These are phyloP conservation scores for Corrigiola litoralis DNA, from an alignment of 179 eudicot species.

Conservation along the genomic window DNA sequence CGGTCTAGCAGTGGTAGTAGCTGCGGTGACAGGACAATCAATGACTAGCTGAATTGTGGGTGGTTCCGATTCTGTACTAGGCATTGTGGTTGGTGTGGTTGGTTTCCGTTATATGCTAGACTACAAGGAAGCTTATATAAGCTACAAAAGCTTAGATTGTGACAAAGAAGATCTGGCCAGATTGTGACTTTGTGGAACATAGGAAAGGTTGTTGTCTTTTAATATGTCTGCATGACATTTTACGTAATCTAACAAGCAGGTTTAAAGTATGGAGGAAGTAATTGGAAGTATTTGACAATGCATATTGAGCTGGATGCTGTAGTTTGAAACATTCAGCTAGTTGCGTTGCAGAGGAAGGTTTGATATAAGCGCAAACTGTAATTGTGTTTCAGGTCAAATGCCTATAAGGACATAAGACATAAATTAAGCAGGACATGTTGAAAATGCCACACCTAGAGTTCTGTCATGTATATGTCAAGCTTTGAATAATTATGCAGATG, in stretches of 20 bases:
- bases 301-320: slow-evolving; percentile 7
- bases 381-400: background rate
- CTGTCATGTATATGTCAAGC: too few species aligned
- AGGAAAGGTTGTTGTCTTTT: slow-evolving; percentile 1
- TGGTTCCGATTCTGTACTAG: slow-evolving; percentile 22
- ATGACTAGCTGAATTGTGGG: slow-evolving; percentile 37
- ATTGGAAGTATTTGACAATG: background rate
- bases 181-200: slow-evolving; percentile 1
- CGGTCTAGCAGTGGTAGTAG: background rate
- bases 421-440: background rate
- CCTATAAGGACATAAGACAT: background rate
- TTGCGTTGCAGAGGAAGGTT: background rate
- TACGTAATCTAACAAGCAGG: slow-evolving; percentile 11
- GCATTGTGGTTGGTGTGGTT: slow-evolving; percentile 13
- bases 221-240: slow-evolving; percentile 16
- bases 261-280: background rate
- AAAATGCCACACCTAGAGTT: background rate
- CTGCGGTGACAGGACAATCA: slow-evolving; percentile 22
- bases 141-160: slow-evolving; percentile 15
- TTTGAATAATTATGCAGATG: too few species aligned
- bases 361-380: background rate
- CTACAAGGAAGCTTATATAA: slow-evolving; percentile 28
- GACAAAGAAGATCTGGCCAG: slow-evolving; percentile 6
- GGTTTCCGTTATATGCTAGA: background rate
- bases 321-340: slow-evolving; percentile 2